Conservation (phyloP, 331 rosid genomes). For the Erythrophleum ivorense region DNA sequence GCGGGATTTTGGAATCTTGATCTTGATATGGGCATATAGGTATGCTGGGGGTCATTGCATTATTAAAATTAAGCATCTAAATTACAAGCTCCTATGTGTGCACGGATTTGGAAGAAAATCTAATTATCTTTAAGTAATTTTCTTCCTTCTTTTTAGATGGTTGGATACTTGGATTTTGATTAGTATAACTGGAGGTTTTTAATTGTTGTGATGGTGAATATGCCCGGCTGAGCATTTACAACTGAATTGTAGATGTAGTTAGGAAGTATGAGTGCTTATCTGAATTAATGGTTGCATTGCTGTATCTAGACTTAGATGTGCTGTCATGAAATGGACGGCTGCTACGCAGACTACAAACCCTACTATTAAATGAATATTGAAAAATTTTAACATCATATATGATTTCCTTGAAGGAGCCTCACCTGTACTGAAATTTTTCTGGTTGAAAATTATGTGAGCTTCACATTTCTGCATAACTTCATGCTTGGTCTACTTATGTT, state of each 20-base stretch:
- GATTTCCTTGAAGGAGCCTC: background rate
- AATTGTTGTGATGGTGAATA: background rate
- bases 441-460: background rate
- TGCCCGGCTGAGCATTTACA: background rate
- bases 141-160: background rate
- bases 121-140: background rate
- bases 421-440: background rate
- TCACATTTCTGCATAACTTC: background rate
- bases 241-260: background rate
- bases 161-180: slow-evolving; percentile 12
- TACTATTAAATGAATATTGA: background rate
- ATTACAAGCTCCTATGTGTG: background rate
- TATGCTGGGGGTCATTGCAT: background rate
- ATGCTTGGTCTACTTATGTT: background rate
- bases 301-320: background rate
- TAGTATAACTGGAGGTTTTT: background rate
- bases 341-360: slow-evolving; percentile 7
- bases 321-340: slow-evolving; percentile 32
- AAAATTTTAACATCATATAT: background rate
- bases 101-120: background rate
- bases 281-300: slow-evolving; percentile 16
- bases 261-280: background rate
- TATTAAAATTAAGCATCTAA: slow-evolving; percentile 18
- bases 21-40: background rate
- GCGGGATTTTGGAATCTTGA: background rate